A percentile compares a stretch with the other conserved stretches of the same genome.
phyloP scores from a whole-genome alignment of 1,284 basidiomycete genomes.

The Jaminaea rosea region DNA sequence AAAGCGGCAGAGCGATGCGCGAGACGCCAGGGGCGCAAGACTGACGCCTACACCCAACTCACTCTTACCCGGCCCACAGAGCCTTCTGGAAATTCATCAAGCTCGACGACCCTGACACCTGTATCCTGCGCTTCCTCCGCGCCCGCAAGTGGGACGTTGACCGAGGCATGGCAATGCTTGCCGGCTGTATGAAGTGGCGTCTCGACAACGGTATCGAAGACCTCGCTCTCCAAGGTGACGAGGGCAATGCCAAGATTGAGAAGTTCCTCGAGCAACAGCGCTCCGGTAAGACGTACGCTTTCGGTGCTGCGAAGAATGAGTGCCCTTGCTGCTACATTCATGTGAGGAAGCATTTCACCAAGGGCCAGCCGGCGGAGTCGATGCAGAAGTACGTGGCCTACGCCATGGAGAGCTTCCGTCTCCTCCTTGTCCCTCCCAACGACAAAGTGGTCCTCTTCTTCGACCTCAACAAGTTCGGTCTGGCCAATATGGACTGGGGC shows the following conservation, averaged over 20 bases:
- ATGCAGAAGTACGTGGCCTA: constrained; percentile 46
- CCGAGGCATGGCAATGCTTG: constrained; percentile 48
- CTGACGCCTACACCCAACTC: too few species aligned
- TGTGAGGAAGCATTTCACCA: constrained; percentile 36
- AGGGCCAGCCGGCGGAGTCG: constrained; percentile 42
- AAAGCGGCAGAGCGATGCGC: too few species aligned
- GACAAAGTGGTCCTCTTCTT: constrained; percentile 47
- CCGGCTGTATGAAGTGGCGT: constrained; percentile 41
- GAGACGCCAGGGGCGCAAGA: too few species aligned
- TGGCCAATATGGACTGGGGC: constrained; percentile 43
- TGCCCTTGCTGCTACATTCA: constrained; percentile 45
- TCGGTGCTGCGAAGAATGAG: constrained; percentile 43
- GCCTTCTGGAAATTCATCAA: constrained; percentile 45
- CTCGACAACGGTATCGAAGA: constrained; percentile 44
- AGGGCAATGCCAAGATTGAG: constrained; percentile 41
- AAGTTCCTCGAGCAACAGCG: constrained; percentile 47
- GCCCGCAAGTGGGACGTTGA: constrained; percentile 48
- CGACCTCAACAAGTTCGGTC: constrained; percentile 44
- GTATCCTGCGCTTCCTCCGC: constrained; percentile 47
- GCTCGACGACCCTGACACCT: constrained; percentile 38
- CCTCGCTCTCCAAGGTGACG: constrained; percentile 46
- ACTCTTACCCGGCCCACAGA: too few species aligned
- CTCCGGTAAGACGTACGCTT: constrained; percentile 45
- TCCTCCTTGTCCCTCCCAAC: constrained; percentile 42
- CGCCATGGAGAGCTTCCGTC: constrained; percentile 46